Evolutionary conservation across 2,329 filamentous ascomycete species (phyloP), one percentile per base, ranked within the genome.

Genomic region (Lachnellula willkommii): DNA sequence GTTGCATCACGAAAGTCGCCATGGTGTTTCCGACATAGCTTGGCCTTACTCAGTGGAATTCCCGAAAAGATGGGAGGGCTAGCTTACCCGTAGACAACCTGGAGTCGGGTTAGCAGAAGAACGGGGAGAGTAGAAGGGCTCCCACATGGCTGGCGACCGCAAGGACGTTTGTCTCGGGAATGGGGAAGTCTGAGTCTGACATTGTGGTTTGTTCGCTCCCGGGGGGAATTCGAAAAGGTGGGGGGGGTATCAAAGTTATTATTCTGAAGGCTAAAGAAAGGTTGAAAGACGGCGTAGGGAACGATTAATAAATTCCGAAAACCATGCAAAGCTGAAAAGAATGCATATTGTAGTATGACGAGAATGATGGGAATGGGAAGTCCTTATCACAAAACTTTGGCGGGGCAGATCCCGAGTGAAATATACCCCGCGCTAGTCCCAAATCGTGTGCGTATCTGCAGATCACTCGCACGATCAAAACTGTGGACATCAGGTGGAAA

Each of bases 1-100:
- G 88, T 72, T 99, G 93, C 80, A 99, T 87, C 63, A 92, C 90
- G 69, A 96, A 95, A 1, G 91, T 91, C 43, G 92, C 92, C 79
- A 99, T 96, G 68, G 93, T 96, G 72, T 99, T 99, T 51, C 94
- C 94, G 64, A 99, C 94, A 80, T 96, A 93, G 70, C 94, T 96
- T 71, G 42, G 11, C 15, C 51, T 39, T 22, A 17, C 54, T 67
- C 60, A 65, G 61, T 56, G 52, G 42, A 26, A 24, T 49, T 35
- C 20, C 9, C 15, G 49, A 54, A 47, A 47, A 53, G 28, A 50
- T 42, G 32, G 45, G 47, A 48, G 26, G 54, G 43, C 40, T 35
- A 48, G 78, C 83, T 82, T 75, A 89, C 86, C 86, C 86, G 66
- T 87, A 87, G 63, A 87, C 84, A 67, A 90, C 85, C 87, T 89